These are phyloP conservation scores for Ichthyophonus hoferi DNA, from an alignment of 208 protist genomes.

Conservation along the genomic window DNA sequence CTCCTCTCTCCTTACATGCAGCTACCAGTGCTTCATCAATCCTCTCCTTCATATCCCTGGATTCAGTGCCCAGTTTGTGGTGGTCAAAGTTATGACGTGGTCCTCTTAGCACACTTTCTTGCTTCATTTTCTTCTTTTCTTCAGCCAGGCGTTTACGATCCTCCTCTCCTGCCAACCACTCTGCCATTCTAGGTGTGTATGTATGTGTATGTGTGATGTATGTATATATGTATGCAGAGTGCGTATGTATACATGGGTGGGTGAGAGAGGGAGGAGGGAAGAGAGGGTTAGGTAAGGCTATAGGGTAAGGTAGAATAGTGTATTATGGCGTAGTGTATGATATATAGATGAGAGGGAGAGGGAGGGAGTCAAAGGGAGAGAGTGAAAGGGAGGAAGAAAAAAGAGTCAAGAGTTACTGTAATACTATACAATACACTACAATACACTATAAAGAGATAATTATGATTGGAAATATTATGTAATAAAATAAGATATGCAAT, in stretches of 20 bases:
- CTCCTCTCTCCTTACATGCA: neutral
- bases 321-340: no score
- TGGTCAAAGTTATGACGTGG: conserved; percentile 23
- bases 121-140: conserved; percentile 13
- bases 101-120: neutral
- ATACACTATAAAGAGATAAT: no score
- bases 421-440: no score
- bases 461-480: no score
- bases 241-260: neutral
- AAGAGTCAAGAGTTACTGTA: no score
- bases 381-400: no score
- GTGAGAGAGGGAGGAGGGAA: neutral
- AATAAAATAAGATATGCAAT: no score
- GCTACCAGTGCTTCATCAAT: conserved; percentile 9
- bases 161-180: neutral
- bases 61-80: conserved; percentile 17
- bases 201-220: neutral
- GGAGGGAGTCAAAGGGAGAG: no score
- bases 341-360: no score
- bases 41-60: conserved; percentile 3
- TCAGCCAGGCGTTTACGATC: neutral
- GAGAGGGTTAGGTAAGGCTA: neutral
- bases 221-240: neutral
- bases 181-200: conserved; percentile 8
- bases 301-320: no score